phyloP scores from a whole-genome alignment of 2,329 filamentous ascomycete species.

The Neopestalotiopsis sp. region DNA sequence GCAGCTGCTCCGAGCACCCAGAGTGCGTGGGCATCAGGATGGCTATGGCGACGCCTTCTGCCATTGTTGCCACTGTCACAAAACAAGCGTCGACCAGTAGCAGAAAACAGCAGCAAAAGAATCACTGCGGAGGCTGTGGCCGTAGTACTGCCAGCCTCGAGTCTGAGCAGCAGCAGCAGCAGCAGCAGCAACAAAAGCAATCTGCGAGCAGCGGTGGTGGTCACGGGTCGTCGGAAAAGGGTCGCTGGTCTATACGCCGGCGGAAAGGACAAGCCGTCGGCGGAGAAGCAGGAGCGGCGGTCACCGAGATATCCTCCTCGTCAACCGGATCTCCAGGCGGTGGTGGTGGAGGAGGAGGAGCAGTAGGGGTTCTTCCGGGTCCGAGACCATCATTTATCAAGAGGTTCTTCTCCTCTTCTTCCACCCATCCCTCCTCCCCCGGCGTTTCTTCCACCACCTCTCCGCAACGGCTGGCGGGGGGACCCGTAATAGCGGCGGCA shows the following conservation, averaged over 20 bases:
- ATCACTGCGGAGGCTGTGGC: neutral
- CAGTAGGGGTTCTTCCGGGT: neutral
- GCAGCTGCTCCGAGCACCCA: conserved; percentile 37
- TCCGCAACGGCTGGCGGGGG: too few relatives aligned
- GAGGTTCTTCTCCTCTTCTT: neutral
- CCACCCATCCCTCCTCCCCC: neutral
- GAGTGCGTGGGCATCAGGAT: conserved; percentile 23
- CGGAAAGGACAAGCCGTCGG: neutral
- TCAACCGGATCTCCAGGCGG: neutral
- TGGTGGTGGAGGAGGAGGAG: neutral
- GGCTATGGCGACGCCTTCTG: neutral
- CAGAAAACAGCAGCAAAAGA: neutral
- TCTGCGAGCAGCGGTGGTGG: neutral
- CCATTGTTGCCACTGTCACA: too few relatives aligned
- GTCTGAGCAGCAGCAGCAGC: neutral
- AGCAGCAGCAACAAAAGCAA: neutral
- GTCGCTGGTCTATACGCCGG: neutral
- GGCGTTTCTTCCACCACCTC: neutral
- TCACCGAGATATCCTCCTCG: too few relatives aligned
- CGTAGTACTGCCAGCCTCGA: neutral
- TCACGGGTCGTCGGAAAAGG: neutral
- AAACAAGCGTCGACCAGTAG: neutral
- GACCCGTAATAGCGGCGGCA: too few relatives aligned
- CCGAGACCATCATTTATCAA: neutral
- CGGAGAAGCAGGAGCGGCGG: neutral